Conservation (phyloP, 345 rosid species). For the Populus alba region DNA sequence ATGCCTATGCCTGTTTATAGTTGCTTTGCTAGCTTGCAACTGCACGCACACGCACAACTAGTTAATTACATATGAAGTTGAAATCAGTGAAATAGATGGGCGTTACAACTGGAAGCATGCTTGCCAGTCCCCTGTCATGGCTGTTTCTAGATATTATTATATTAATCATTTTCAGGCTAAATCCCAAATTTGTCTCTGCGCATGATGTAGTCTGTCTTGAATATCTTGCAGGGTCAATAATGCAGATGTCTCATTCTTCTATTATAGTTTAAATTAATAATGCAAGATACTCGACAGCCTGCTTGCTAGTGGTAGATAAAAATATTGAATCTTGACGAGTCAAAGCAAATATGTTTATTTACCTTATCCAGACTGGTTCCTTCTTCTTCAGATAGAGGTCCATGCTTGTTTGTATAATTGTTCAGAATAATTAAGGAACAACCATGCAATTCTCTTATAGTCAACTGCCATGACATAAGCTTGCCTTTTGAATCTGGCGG, state of each 20-base stretch:
- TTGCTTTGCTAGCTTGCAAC: background rate
- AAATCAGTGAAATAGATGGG: background rate
- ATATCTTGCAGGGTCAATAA: conserved; percentile 10
- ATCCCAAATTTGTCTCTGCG: too few species aligned
- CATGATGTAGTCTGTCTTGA: conserved; percentile 4
- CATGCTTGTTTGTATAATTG: background rate
- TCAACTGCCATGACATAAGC: background rate
- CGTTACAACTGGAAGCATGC: conserved; percentile 11
- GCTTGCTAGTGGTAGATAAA: background rate
- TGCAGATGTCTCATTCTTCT: conserved; percentile 15
- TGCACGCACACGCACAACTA: background rate
- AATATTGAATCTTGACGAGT: background rate
- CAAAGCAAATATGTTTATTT: background rate
- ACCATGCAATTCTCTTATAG: background rate
- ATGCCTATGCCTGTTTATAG: background rate
- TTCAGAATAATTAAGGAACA: background rate
- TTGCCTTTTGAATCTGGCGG: background rate
- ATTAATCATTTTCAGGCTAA: background rate
- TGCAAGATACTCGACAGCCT: background rate
- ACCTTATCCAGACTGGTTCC: conserved; percentile 7
- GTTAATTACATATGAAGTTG: background rate
- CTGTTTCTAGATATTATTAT: background rate
- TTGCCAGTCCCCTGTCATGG: background rate
- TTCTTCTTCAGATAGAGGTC: background rate
- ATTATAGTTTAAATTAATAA: background rate